phyloP scores from a whole-genome alignment of 2,329 filamentous ascomycete genomes.

The Phaeosphaeriaceae sp. region DNA sequence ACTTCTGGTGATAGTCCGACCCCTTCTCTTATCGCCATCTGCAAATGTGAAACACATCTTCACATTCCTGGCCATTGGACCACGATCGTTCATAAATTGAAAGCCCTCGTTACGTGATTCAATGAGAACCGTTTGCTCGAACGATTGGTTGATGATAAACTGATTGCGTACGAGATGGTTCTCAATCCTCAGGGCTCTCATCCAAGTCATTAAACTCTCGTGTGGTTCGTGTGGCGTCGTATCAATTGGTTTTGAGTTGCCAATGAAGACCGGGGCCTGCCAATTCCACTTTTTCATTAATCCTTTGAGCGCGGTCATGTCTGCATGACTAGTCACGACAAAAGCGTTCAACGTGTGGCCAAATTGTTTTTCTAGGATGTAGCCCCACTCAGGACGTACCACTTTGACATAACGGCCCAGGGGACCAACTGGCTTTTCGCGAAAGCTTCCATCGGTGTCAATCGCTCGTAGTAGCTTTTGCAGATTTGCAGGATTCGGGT shows the following conservation, averaged over 20 bases:
- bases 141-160: constrained; percentile 79
- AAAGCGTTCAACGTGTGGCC: constrained; percentile 76
- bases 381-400: constrained; percentile 80
- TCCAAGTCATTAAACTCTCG: constrained; percentile 72
- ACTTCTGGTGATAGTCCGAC: constrained; percentile 54
- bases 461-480: constrained; percentile 71
- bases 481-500: constrained; percentile 62
- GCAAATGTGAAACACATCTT: constrained; percentile 73
- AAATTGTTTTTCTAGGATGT: constrained; percentile 78
- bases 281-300: constrained; percentile 69
- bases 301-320: constrained; percentile 70
- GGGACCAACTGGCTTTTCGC: constrained; percentile 78
- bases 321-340: constrained; percentile 77
- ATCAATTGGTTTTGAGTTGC: constrained; percentile 62
- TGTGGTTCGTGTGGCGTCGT: constrained; percentile 76
- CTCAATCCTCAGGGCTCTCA: constrained; percentile 80
- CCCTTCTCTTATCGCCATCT: constrained; percentile 65
- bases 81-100: constrained; percentile 69
- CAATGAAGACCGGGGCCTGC: constrained; percentile 68
- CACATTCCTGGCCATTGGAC: constrained; percentile 66
- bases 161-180: constrained; percentile 78
- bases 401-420: constrained; percentile 80
- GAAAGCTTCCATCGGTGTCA: constrained; percentile 71
- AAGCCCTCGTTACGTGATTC: constrained; percentile 70
- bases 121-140: constrained; percentile 86